Evolutionary conservation across 495 filamentous ascomycete genomes (phyloP).

Genomic region (Lophiostoma macrostomum): DNA sequence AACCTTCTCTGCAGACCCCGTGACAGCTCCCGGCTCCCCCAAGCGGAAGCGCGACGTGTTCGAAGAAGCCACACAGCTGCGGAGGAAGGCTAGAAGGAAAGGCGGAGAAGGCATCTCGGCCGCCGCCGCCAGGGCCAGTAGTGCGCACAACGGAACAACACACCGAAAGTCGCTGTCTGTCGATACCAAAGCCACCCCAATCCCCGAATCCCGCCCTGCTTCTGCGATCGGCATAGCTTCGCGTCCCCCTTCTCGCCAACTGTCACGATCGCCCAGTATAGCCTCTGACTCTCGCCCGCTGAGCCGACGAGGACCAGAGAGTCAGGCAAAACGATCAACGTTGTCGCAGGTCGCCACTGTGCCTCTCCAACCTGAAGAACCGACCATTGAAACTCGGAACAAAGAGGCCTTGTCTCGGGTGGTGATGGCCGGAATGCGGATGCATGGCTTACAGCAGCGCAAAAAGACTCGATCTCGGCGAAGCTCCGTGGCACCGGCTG

Average conservation of each 20-base stretch:
- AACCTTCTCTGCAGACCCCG: background rate
- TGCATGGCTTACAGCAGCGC: conserved; percentile 57
- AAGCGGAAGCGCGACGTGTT: conserved; percentile 60
- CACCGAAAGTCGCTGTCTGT: conserved; percentile 35
- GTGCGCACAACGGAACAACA: background rate
- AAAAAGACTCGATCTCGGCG: conserved; percentile 32
- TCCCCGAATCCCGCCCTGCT: background rate
- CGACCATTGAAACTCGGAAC: conserved; percentile 44
- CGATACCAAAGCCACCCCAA: conserved; percentile 7
- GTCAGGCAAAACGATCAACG: conserved; percentile 21
- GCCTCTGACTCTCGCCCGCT: conserved; percentile 24
- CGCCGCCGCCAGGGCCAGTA: conserved; percentile 47
- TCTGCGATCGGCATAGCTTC: conserved; percentile 8
- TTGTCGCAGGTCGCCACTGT: conserved; percentile 41
- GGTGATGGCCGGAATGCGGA: conserved; percentile 61
- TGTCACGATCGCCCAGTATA: conserved; percentile 38
- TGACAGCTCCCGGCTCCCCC: conserved; percentile 32
- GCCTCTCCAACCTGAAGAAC: conserved; percentile 44
- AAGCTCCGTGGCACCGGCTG: conserved; percentile 14
- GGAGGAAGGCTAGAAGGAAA: conserved; percentile 51
- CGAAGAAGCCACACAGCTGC: conserved; percentile 57
- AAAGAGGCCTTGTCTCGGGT: conserved; percentile 46
- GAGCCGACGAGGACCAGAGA: conserved; percentile 29
- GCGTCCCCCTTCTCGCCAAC: conserved; percentile 17
- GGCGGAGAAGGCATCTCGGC: conserved; percentile 57